A percentile compares a stretch with the other conserved stretches of the same genome.
Evolutionary conservation across 148 eudicot species (phyloP).

Genomic region (Cornus controversa): DNA sequence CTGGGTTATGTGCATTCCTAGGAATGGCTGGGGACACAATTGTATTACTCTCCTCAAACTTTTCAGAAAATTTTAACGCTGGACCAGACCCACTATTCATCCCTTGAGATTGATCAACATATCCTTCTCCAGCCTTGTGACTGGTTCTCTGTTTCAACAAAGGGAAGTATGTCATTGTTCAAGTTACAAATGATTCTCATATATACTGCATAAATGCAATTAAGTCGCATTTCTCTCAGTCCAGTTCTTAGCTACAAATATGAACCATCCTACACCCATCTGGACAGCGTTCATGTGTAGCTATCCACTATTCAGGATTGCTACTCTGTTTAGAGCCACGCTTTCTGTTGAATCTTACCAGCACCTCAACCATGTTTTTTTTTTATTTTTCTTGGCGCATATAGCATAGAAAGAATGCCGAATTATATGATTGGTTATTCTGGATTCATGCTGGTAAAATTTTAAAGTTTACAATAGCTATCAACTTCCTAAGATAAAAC

Average conservation of each 20-base stretch:
- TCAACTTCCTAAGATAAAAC: not conserved
- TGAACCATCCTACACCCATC: too few relatives aligned
- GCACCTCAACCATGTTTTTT: not conserved
- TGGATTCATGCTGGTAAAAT: not conserved
- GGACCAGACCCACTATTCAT: conserved; percentile 39
- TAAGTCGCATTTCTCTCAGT: not conserved
- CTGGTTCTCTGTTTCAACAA: conserved; percentile 42
- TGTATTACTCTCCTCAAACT: conserved; percentile 46
- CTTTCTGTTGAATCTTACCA: not conserved
- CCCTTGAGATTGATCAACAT: conserved; percentile 47
- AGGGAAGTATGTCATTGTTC: not conserved
- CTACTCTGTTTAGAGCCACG: not conserved
- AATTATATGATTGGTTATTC: not conserved
- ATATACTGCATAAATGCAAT: not conserved
- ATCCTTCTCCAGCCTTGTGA: conserved; percentile 46
- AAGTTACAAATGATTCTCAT: not conserved
- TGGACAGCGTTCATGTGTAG: too few relatives aligned
- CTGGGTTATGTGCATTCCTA: conserved; percentile 32
- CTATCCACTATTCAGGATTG: too few relatives aligned
- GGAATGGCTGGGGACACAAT: conserved; percentile 33
- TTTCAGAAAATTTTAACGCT: conserved; percentile 42
- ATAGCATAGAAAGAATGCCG: not conserved
- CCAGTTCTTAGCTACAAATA: not conserved
- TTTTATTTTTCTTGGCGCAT: not conserved
- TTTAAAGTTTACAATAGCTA: not conserved